These are phyloP conservation scores for Trametes punicea DNA, from an alignment of 768 basidiomycete genomes.

Conservation along the genomic window DNA sequence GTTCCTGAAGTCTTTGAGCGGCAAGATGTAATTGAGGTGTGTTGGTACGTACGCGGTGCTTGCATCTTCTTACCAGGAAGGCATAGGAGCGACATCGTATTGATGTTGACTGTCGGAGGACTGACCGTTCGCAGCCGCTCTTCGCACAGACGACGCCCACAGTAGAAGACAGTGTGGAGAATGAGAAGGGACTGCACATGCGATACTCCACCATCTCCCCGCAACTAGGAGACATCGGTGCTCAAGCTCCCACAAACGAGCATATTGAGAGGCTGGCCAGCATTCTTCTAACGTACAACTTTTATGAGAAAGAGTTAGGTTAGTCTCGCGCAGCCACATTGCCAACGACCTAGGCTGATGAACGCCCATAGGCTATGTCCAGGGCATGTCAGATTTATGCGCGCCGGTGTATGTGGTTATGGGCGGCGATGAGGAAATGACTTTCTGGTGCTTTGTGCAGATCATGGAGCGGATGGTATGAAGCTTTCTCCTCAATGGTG, in stretches of 20 bases:
- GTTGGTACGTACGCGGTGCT: constrained; percentile 21
- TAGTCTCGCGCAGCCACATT: constrained; percentile 27
- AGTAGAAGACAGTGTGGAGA: constrained; percentile 47
- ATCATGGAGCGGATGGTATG: constrained; percentile 94
- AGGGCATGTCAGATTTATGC: constrained; percentile 97
- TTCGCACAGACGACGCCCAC: constrained; percentile 50
- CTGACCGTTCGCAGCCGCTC: constrained; percentile 90
- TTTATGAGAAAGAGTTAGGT: constrained; percentile 87
- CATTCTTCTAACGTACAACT: constrained; percentile 88
- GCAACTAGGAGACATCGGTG: constrained; percentile 67
- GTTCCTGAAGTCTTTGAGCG: constrained; percentile 79
- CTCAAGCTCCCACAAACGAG: constrained; percentile 85
- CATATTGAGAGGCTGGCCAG: constrained; percentile 87
- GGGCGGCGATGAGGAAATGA: constrained; percentile 83
- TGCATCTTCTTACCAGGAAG: neutral
- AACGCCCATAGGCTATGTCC: constrained; percentile 76
- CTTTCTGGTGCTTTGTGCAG: constrained; percentile 95
- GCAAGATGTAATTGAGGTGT: constrained; percentile 77
- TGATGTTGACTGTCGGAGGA: constrained; percentile 95
- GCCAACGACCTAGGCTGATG: constrained; percentile 16
- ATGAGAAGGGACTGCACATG: constrained; percentile 54
- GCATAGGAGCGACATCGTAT: constrained; percentile 85
- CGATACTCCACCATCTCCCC: constrained; percentile 75
- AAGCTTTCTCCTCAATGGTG: constrained; percentile 6
- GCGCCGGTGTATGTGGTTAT: constrained; percentile 92